Conservation (phyloP, 2,329 filamentous ascomycete species). For the Epichloe uncinata region DNA sequence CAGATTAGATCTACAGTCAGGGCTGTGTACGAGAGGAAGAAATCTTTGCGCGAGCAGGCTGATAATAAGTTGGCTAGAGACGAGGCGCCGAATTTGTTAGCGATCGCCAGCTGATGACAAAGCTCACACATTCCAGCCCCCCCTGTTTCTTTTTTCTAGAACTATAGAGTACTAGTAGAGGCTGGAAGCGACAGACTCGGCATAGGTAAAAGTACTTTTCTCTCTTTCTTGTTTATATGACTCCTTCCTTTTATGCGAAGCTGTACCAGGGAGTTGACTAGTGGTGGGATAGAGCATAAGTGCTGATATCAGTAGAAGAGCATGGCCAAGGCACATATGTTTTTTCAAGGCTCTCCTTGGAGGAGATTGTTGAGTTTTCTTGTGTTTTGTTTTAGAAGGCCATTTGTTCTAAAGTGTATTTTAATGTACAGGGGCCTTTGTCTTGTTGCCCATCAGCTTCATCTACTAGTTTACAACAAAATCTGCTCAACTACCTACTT, state of each 20-base stretch:
- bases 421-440: slow-evolving; percentile 22
- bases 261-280: neutral
- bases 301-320: neutral
- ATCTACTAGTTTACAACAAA: slow-evolving; percentile 1
- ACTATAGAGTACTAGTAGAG: too few relatives aligned
- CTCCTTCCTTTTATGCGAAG: neutral
- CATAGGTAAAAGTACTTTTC: too few relatives aligned
- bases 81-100: slow-evolving; percentile 7
- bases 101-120: slow-evolving; percentile 1
- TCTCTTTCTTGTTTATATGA: too few relatives aligned
- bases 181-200: too few relatives aligned
- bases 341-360: neutral
- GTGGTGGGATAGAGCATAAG: neutral
- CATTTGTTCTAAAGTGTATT: slow-evolving; percentile 25
- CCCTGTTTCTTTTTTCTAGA: neutral
- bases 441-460: neutral
- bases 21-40: slow-evolving; percentile 90
- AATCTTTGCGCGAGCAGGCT: slow-evolving; percentile 45
- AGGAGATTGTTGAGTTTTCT: too few relatives aligned
- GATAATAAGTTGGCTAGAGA: slow-evolving; percentile 28
- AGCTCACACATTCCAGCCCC: neutral
- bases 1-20: slow-evolving; percentile 66
- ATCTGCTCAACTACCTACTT: slow-evolving; percentile 6
- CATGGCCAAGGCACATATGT: neutral
- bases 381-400: neutral